Evolutionary conservation across 176 grass and related monocot genomes (phyloP).

Genomic region (Aegilops bicornis): DNA sequence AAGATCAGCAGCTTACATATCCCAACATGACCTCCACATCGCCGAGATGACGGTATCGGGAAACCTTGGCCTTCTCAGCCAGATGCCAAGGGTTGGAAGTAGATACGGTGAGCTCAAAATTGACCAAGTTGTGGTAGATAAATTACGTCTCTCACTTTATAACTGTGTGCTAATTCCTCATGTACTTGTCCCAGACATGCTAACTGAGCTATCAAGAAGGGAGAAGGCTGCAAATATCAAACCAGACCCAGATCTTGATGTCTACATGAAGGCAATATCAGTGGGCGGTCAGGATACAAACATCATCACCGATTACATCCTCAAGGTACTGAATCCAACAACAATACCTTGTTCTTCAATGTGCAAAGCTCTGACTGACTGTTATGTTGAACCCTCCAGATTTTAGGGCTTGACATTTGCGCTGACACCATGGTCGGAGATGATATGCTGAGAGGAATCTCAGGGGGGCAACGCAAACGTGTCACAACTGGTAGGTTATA

Average conservation of each 20-base stretch:
- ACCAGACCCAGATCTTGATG: conserved; percentile 57
- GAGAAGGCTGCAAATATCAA: conserved; percentile 63
- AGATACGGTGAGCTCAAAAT: conserved; percentile 57
- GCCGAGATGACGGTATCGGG: conserved; percentile 76
- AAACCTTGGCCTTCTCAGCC: conserved; percentile 72
- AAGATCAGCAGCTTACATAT: conserved; percentile 72
- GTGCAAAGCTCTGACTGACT: background rate
- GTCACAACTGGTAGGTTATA: conserved; percentile 54
- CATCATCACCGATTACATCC: conserved; percentile 56
- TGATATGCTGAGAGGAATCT: conserved; percentile 67
- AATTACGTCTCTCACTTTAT: background rate
- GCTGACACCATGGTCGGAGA: conserved; percentile 59
- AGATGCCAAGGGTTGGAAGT: conserved; percentile 69
- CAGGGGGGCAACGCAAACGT: conserved; percentile 60
- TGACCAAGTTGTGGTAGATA: background rate
- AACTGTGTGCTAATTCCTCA: conserved; percentile 1
- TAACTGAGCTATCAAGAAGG: conserved; percentile 63
- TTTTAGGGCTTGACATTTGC: conserved; percentile 67
- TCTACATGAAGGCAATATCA: conserved; percentile 63
- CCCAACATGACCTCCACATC: conserved; percentile 78
- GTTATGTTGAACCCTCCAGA: conserved; percentile 34
- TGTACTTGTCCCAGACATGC: conserved; percentile 47
- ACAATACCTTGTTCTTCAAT: background rate
- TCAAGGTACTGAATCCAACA: conserved; percentile 41
- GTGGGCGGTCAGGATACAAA: conserved; percentile 51